Evolutionary conservation across 495 filamentous ascomycete species (phyloP), one percentile per base, ranked within the genome.

Genomic region (Ramalina peruviana): DNA sequence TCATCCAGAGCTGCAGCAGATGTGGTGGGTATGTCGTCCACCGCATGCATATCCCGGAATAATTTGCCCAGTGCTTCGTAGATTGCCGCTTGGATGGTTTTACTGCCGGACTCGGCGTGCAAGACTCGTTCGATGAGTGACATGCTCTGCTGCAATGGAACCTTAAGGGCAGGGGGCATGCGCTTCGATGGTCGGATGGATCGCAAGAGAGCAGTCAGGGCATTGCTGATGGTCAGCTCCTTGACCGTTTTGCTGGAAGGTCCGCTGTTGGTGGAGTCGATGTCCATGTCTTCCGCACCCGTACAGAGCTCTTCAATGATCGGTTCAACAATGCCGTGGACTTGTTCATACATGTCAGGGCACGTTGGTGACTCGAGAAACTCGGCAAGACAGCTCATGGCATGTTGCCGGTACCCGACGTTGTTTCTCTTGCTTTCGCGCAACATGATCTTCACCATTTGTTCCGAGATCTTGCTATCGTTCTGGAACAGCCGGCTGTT

Each of bases 371-470:
- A 75, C 36, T 72, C 73, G 10, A 76, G 74, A 53, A 89, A 82
- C 46, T 79, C 72, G 51, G 85, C 88, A 11, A 97, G 67, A 38
- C 76, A 81, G 46, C 71, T 66, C 48, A 95, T 67, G 16, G 85
- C 86, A 60, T 84, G 73, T 19, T 81, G 83, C 13, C 85, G 78
- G 64, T 95, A 98, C 3, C 69, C 64, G 21, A 76, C 73, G 60
- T 96, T 98, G 54, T 85, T 85, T 15, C 92, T 79, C 68, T 88
- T 94, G 9, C 88, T 88, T 73, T 98, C 92, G 46, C 90, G 79
- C 46, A 89, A 65, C 17, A 80, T 72, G 54, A 95, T 57, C 60
- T 76, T 76, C 60, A 67, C 66, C 58, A 78, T 72, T 50, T 74
- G 58, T 16, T 69, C 63, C 39, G 61, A 60, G 6, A 78, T 58